phyloP scores from a whole-genome alignment of 495 filamentous ascomycete genomes.

The Trichoderma virens region DNA sequence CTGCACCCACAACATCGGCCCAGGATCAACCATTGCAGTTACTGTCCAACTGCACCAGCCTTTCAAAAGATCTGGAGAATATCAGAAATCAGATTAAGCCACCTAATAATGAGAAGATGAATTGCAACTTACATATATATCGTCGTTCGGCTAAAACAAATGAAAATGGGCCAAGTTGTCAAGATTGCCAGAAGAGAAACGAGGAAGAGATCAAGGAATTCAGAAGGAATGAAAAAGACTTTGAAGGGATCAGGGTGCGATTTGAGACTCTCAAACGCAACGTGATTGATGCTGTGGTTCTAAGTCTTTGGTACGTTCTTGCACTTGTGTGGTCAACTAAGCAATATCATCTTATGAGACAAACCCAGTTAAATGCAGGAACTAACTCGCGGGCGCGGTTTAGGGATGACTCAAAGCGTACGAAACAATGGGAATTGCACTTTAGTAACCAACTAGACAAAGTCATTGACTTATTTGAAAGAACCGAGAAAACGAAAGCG shows the following conservation, averaged over 20 bases:
- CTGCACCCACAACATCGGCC: not conserved
- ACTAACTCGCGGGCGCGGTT: not conserved
- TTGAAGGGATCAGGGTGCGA: not conserved
- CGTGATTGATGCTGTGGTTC: not conserved
- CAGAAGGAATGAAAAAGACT: not conserved
- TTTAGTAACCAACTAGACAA: not conserved
- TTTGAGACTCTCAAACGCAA: not conserved
- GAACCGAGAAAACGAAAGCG: not conserved
- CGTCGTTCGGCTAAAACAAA: too few relatives aligned
- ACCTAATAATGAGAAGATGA: not conserved
- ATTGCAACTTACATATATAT: not conserved
- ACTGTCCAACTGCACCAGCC: not conserved
- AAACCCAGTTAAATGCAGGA: not conserved
- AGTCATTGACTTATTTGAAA: not conserved
- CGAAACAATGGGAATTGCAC: not conserved
- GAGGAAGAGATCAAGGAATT: not conserved
- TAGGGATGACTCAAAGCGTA: not conserved
- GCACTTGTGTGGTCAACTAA: not conserved
- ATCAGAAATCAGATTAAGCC: not conserved
- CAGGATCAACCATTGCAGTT: not conserved
- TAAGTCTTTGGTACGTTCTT: not conserved
- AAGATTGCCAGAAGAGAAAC: not conserved
- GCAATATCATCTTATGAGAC: not conserved
- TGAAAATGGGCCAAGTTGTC: not conserved
- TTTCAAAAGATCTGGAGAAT: not conserved